Percentiles rank a stretch among this genome's conserved stretches.
Conservation (phyloP, 306 rosid species). For the Cicer cuneatum region DNA sequence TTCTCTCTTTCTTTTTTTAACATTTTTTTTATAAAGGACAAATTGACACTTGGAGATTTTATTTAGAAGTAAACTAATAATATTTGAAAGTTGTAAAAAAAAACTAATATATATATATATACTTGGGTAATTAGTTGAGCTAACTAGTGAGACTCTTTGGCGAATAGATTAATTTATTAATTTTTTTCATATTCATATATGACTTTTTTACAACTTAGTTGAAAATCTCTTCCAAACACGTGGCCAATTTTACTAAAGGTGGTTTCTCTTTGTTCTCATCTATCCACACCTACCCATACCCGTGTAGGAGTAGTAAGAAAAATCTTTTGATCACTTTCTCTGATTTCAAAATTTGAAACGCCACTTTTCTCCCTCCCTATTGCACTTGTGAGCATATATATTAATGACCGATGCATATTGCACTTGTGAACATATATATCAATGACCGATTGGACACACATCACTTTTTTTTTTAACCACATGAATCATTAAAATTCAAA, state of each 20-base stretch:
- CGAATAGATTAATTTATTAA: conserved; percentile 15
- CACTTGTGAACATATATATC: conserved; percentile 42
- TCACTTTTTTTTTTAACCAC: conserved; percentile 43
- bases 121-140: conserved; percentile 45
- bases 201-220: conserved; percentile 44
- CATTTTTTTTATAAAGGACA: neutral
- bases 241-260: conserved; percentile 61
- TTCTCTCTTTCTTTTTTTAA: conserved; percentile 39
- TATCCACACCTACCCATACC: conserved; percentile 56
- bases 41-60: conserved; percentile 28
- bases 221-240: conserved; percentile 56
- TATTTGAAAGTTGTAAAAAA: conserved; percentile 40
- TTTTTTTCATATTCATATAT: neutral
- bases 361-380: conserved; percentile 48
- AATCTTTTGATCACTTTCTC: conserved; percentile 39
- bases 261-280: conserved; percentile 47
- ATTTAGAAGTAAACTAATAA: conserved; percentile 39
- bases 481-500: conserved; percentile 77
- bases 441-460: conserved; percentile 46
- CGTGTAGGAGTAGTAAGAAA: conserved; percentile 28
- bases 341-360: conserved; percentile 91
- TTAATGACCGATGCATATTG: conserved; percentile 42
- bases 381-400: conserved; percentile 48
- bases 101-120: conserved; percentile 15
- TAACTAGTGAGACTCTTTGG: conserved; percentile 40